A percentile compares a stretch with the other conserved stretches of the same genome.
These are phyloP conservation scores for Neurospora sp. DNA, from an alignment of 495 filamentous ascomycete species.

Conservation along the genomic window DNA sequence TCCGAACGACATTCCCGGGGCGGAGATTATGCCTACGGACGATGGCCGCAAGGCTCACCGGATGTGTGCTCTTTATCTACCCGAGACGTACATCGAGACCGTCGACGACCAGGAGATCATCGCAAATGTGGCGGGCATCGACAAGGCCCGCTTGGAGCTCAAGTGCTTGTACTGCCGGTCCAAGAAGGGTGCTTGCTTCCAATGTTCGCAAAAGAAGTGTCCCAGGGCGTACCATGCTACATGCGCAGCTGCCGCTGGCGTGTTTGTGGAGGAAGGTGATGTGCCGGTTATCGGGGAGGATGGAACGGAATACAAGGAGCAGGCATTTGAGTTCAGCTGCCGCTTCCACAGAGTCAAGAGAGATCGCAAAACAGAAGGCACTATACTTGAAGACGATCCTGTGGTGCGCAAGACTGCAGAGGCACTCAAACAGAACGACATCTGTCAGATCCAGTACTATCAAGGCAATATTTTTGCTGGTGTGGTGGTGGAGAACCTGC, in stretches of 20 bases:
- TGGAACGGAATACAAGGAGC: slow-evolving; percentile 79
- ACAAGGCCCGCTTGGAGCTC: slow-evolving; percentile 79
- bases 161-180: slow-evolving; percentile 93
- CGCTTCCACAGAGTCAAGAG: slow-evolving; percentile 87
- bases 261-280: slow-evolving; percentile 76
- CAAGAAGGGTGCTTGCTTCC: slow-evolving; percentile 89
- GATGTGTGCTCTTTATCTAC: slow-evolving; percentile 80
- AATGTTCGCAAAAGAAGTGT: slow-evolving; percentile 94
- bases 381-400: slow-evolving; percentile 59
- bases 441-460: slow-evolving; percentile 81
- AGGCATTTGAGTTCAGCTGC: slow-evolving; percentile 85
- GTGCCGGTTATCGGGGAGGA: slow-evolving; percentile 86
- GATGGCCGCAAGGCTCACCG: slow-evolving; percentile 82
- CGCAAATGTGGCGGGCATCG: slow-evolving; percentile 66
- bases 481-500: slow-evolving; percentile 75
- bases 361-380: slow-evolving; percentile 55
- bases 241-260: slow-evolving; percentile 83
- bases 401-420: slow-evolving; percentile 58
- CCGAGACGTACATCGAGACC: slow-evolving; percentile 81
- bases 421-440: slow-evolving; percentile 59
- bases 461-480: slow-evolving; percentile 84
- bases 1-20: slow-evolving; percentile 80
- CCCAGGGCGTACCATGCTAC: slow-evolving; percentile 89
- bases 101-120: slow-evolving; percentile 59
- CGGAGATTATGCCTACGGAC: slow-evolving; percentile 77